These are phyloP conservation scores for Gymnopilus dilepis DNA, from an alignment of 768 basidiomycete species.

Conservation along the genomic window DNA sequence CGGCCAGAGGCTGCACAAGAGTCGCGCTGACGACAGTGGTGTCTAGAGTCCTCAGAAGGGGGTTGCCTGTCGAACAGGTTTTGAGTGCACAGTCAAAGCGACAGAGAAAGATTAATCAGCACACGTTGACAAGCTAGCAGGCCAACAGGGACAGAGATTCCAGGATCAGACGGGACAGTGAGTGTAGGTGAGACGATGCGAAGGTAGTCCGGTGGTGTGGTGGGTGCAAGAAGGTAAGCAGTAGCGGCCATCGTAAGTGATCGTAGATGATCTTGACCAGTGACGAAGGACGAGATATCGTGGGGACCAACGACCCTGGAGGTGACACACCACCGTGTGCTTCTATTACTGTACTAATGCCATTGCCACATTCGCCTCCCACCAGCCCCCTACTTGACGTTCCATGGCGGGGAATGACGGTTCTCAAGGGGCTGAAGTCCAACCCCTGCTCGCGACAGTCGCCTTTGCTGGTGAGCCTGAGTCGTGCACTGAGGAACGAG, in stretches of 20 bases:
- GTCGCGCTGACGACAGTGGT: conserved; percentile 60
- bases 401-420: conserved; percentile 5
- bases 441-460: conserved; percentile 4
- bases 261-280: not conserved
- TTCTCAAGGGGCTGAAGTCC: conserved; percentile 7
- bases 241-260: conserved; percentile 44
- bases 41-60: conserved; percentile 61
- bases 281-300: not conserved
- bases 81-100: conserved; percentile 5
- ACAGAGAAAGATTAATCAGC: conserved; percentile 12
- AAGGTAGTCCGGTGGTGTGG: conserved; percentile 65
- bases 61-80: conserved; percentile 58
- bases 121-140: conserved; percentile 85
- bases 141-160: conserved; percentile 69
- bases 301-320: conserved; percentile 10
- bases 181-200: conserved; percentile 66
- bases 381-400: conserved; percentile 4
- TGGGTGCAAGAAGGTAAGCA: conserved; percentile 45
- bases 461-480: not conserved
- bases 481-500: too few species aligned
- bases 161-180: conserved; percentile 54
- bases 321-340: not conserved
- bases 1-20: conserved; percentile 49
- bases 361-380: not conserved
- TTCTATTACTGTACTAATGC: not conserved